Base-by-base conservation (phyloP, 768 basidiomycete species). In the Daedaleopsis nitida region DNA sequence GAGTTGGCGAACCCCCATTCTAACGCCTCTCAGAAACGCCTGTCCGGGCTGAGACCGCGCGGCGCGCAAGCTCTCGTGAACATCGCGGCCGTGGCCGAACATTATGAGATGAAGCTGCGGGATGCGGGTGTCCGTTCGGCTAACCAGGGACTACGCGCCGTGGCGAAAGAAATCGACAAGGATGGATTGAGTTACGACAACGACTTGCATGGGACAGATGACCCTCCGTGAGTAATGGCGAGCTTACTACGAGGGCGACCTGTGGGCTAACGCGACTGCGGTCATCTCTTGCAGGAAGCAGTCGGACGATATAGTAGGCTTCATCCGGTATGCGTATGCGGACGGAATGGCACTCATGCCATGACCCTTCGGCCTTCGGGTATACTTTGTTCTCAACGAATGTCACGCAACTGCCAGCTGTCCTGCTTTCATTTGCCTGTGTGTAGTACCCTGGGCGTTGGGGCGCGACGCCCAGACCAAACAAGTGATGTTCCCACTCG, bases 91-190 rank as follows among this genome's bases (percentile, higher is more conserved):
- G 71, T 80, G 13, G 72, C 75, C 24, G 76, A 77, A n/a, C 85
- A 81, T 65, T 90, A 88, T 57, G 81, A 84, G 64, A 73, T 67
- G 7, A 85, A 85, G 67, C 75, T 89, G 38, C 68, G 69, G 2
- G 70, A 74, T 37, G 77, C 77, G 6, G 75, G 75, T 12, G 75
- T 75, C 11, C 76, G 74, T 48, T 83, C 80, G 11, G 84, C 85
- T n/a, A 81, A 76, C 63, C 76, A 79, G 43, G 84, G 85, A 1
- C 76, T 91, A 74, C 78, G 77, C n/a, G 69, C 80, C 8, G 79
- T 91, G n/a, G 78, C 82, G 35, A 73, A 76, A 60, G 83, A 87
- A 42, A 82, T 90, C 23, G 88, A 89, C 60, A 76, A 75, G 57
- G 81, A 88, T 64, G 89, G 88, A 0, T 67, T 89, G 54, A 78